A percentile compares a stretch with the other conserved stretches of the same genome.
These are phyloP conservation scores for Serendipita sp. DNA, from an alignment of 768 basidiomycete genomes.

Conservation along the genomic window DNA sequence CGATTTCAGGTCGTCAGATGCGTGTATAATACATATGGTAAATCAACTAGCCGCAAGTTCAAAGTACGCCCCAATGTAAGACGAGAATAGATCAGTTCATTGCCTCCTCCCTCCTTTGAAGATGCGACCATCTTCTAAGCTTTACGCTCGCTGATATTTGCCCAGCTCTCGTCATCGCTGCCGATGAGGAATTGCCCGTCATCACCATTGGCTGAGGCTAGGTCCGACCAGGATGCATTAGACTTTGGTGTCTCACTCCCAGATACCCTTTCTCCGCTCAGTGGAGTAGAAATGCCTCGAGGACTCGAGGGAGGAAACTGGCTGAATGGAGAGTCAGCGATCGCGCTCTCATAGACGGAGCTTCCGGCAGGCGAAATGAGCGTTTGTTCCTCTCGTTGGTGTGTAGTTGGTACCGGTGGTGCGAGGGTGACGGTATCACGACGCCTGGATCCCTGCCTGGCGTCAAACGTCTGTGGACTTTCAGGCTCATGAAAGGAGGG, in stretches of 20 bases:
- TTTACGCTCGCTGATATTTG: not conserved
- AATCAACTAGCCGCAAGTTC: too few relatives aligned
- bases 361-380: not conserved
- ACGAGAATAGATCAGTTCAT: too few relatives aligned
- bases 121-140: not conserved
- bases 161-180: slow-evolving; percentile 4
- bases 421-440: not conserved
- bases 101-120: too few relatives aligned
- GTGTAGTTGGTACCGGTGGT: not conserved
- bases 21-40: too few relatives aligned
- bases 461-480: not conserved
- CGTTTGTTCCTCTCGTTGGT: not conserved
- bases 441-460: not conserved
- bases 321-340: not conserved
- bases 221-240: not conserved
- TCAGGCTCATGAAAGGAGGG: not conserved
- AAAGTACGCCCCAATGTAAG: too few relatives aligned
- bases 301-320: not conserved
- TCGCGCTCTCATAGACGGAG: not conserved
- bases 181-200: not conserved
- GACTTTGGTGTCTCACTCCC: not conserved
- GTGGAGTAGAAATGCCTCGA: not conserved
- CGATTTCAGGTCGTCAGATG: too few relatives aligned
- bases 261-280: not conserved
- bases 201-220: not conserved